Evolutionary conservation across 352 stramenopile species (phyloP).

Genomic region (Globisporangium echinulatum): DNA sequence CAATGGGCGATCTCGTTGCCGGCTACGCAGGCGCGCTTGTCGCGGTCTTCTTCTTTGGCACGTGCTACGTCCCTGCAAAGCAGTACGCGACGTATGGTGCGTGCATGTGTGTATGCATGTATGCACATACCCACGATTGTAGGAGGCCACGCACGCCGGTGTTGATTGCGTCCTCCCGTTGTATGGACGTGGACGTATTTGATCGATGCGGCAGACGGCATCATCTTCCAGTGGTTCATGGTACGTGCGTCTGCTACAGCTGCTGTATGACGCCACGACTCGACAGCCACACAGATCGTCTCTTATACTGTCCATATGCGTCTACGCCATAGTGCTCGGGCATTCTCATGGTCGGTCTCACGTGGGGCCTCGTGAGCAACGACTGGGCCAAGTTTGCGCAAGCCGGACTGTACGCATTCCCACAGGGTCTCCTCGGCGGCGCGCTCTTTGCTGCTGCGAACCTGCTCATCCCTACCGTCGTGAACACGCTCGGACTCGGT

Average conservation of each 20-base stretch:
- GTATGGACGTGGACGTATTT: background rate
- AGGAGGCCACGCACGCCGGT: too few relatives aligned
- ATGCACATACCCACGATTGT: too few relatives aligned
- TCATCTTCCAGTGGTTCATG: slow-evolving; percentile 89
- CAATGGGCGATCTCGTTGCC: slow-evolving; percentile 26
- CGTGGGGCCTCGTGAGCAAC: slow-evolving; percentile 74
- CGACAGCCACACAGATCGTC: background rate
- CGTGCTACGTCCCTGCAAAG: slow-evolving; percentile 81
- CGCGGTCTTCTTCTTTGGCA: slow-evolving; percentile 80
- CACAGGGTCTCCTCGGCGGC: slow-evolving; percentile 67
- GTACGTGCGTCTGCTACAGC: slow-evolving; percentile 16
- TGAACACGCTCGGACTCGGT: slow-evolving; percentile 74
- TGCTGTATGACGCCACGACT: too few relatives aligned
- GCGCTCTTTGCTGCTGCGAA: slow-evolving; percentile 76
- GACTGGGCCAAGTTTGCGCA: slow-evolving; percentile 74
- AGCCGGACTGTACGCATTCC: slow-evolving; percentile 73
- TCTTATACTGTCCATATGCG: background rate
- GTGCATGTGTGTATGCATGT: slow-evolving; percentile 1
- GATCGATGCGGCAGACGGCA: slow-evolving; percentile 42
- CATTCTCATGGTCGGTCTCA: slow-evolving; percentile 75
- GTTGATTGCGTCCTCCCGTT: background rate
- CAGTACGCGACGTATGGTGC: slow-evolving; percentile 75
- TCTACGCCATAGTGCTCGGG: slow-evolving; percentile 51
- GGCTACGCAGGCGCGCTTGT: slow-evolving; percentile 59
- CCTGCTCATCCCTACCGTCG: slow-evolving; percentile 77